Conservation (phyloP, 2,329 filamentous ascomycete species). For the Claviceps quebecensis region DNA sequence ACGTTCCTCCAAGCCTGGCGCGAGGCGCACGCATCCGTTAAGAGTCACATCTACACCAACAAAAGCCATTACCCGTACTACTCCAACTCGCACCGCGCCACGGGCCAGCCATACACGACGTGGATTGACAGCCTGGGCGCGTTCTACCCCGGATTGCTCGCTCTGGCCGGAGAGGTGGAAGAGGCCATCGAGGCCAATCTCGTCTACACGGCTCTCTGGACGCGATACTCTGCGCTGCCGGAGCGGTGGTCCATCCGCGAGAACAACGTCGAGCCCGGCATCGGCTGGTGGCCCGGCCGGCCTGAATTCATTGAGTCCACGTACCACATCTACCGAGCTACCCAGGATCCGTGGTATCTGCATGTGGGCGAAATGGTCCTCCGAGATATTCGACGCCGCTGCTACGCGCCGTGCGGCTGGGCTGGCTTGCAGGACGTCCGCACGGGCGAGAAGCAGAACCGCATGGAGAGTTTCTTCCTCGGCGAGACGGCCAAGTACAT, state of each 20-base stretch:
- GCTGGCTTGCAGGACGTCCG: conserved; percentile 73
- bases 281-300: conserved; percentile 89
- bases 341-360: conserved; percentile 89
- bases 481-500: conserved; percentile 95
- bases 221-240: conserved; percentile 80
- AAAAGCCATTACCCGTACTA: conserved; percentile 75
- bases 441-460: conserved; percentile 74
- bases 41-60: conserved; percentile 77
- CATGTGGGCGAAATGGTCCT: conserved; percentile 93
- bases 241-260: conserved; percentile 86
- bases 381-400: conserved; percentile 73
- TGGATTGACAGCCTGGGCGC: conserved; percentile 96
- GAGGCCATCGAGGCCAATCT: conserved; percentile 85
- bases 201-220: conserved; percentile 87
- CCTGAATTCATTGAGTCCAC: conserved; percentile 96
- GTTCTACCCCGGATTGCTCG: conserved; percentile 82
- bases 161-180: conserved; percentile 75
- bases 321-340: conserved; percentile 90
- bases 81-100: conserved; percentile 75
- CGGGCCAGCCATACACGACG: conserved; percentile 74
- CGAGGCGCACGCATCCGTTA: conserved; percentile 73
- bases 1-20: conserved; percentile 75
- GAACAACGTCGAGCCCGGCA: conserved; percentile 68
- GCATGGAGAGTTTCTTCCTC: conserved; percentile 98
- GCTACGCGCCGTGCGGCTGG: conserved; percentile 87